These are phyloP conservation scores for Andrographis paniculata DNA, from an alignment of 305 asterid genomes.

Conservation along the genomic window DNA sequence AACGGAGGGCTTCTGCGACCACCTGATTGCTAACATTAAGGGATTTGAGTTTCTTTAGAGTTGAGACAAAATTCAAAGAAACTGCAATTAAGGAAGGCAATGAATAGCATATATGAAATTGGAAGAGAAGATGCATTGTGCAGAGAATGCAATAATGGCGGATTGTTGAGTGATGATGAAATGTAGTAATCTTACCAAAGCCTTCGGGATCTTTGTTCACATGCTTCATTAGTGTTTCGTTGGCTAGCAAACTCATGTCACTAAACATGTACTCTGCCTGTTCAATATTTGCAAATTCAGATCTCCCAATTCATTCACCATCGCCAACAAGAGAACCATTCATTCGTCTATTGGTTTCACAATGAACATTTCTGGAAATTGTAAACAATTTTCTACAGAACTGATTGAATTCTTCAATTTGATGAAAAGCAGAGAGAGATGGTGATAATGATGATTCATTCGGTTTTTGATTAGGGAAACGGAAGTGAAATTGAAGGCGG, in stretches of 20 bases:
- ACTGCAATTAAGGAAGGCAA: constrained; percentile 34
- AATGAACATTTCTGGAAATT: too few species aligned
- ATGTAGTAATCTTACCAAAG: constrained; percentile 48
- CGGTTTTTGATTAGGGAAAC: too few species aligned
- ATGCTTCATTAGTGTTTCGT: constrained; percentile 69
- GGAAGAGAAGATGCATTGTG: too few species aligned
- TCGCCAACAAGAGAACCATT: too few species aligned
- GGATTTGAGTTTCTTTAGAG: constrained; percentile 88
- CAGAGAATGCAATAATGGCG: too few species aligned
- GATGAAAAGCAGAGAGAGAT: too few species aligned
- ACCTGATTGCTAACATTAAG: constrained; percentile 55
- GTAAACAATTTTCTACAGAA: too few species aligned
- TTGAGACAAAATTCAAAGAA: constrained; percentile 70
- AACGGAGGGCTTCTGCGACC: constrained; percentile 74
- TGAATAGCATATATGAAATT: background rate
- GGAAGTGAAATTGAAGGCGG: too few species aligned
- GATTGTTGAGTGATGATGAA: too few species aligned
- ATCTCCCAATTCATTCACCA: too few species aligned
- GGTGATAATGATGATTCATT: too few species aligned
- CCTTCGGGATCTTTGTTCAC: constrained; percentile 75
- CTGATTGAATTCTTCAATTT: too few species aligned
- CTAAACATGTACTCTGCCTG: constrained; percentile 92
- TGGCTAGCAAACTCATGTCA: constrained; percentile 89
- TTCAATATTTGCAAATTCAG: constrained; percentile 4
- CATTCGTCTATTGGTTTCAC: background rate